Evolutionary conservation across 371 early-diverging fungal species (phyloP), one percentile per base, ranked within the genome.

Genomic region (Lichtheimia hyalospora): DNA sequence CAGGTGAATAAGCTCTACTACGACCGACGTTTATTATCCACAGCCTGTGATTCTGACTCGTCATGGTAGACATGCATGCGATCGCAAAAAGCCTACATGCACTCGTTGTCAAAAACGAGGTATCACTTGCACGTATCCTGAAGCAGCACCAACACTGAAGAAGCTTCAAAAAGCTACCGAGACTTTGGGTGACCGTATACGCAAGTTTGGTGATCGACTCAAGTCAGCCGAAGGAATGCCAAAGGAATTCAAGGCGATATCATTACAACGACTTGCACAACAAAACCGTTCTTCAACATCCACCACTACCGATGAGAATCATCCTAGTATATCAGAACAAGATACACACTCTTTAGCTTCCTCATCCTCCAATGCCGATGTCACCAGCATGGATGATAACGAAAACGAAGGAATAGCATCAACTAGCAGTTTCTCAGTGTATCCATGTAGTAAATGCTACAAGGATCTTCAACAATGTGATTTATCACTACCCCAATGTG

Each of bases 401-500:
- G 27, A n/a, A n/a, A n/a, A n/a, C n/a, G n/a, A 34, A 34, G 34
- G 34, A 34, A 34, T 34, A 34, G 66, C 66, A 5, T 76, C 72
- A 2, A 72, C 71, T 1, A 72, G 68, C 14, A 61, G 58, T 14
- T 79, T 79, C 28, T 79, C 80, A 1, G 68, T 79, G 41, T 79
- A 79, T 54, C 80, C 80, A 16, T 79, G 80, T 28, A 60, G 58
- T 51, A 79, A 76, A 69, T 79, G 80, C 44, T 74, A 58, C 50
- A 79, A 79, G 52, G 80, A 79, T 60, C 44, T 79, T 18, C 80
- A 79, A 27, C 77, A 74, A 43, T 79, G 80, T 41, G 80, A 79
- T 28, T 52, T 79, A 20, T 71, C 70, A 14, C 23, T 68, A 13
- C 80, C 80, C 0, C 63, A 63, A 1, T 79, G 80, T 49, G 67